These are phyloP conservation scores for Aspergillus tamarii DNA, from an alignment of 2,329 filamentous ascomycete species.

Conservation along the genomic window DNA sequence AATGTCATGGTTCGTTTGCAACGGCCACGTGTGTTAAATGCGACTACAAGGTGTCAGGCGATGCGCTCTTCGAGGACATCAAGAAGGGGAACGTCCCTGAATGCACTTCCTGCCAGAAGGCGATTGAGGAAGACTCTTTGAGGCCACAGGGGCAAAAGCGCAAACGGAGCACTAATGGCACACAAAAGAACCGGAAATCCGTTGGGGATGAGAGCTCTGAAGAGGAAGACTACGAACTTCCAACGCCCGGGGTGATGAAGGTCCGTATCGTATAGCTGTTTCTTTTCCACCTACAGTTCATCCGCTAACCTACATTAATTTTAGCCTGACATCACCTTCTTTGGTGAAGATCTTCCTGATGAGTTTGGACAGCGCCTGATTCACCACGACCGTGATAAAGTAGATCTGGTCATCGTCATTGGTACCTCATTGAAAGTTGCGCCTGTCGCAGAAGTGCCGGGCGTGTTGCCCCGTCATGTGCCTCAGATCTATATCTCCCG, in stretches of 20 bases:
- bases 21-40: constrained; percentile 89
- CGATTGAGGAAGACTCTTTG: constrained; percentile 48
- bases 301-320: constrained; percentile 31
- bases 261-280: constrained; percentile 28
- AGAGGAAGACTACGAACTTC: constrained; percentile 65
- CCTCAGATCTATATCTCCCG: constrained; percentile 90
- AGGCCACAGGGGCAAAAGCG: constrained; percentile 55
- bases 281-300: neutral
- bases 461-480: constrained; percentile 74
- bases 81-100: constrained; percentile 73
- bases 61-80: constrained; percentile 79
- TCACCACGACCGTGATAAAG: constrained; percentile 76
- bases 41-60: constrained; percentile 71
- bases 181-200: constrained; percentile 57
- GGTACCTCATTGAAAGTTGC: constrained; percentile 95
- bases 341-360: constrained; percentile 85
- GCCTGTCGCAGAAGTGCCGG: constrained; percentile 88
- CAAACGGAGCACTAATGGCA: constrained; percentile 55
- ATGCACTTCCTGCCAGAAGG: constrained; percentile 71
- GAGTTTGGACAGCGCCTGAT: constrained; percentile 80
- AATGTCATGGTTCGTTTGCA: constrained; percentile 96
- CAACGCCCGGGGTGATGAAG: constrained; percentile 79
- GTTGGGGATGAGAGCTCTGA: constrained; percentile 59
- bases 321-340: constrained; percentile 93
- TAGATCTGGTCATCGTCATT: constrained; percentile 92